phyloP scores from a whole-genome alignment of 192 early-diverging fungal species.

The Phlyctochytrium bullatum region DNA sequence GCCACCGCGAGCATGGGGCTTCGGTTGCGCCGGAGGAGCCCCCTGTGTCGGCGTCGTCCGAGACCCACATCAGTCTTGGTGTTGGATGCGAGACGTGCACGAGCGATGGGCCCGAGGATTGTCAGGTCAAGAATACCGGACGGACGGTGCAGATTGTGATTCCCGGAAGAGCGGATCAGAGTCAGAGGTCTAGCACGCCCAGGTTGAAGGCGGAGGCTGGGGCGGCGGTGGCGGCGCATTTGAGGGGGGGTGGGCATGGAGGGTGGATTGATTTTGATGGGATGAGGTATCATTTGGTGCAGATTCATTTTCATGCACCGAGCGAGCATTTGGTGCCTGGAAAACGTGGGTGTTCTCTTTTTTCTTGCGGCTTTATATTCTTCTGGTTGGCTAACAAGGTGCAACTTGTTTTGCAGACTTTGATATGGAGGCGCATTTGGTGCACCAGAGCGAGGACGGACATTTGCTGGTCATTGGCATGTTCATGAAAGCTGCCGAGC shows the following conservation, averaged over 20 bases:
- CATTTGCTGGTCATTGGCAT: constrained; percentile 19
- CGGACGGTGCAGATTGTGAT: constrained; percentile 22
- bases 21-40: too few relatives aligned
- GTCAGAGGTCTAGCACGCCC: neutral
- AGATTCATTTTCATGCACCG: constrained; percentile 27
- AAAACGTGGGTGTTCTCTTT: too few relatives aligned
- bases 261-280: neutral
- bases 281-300: constrained; percentile 13
- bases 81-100: too few relatives aligned
- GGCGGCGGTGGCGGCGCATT: constrained; percentile 9
- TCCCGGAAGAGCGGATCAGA: too few relatives aligned
- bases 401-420: too few relatives aligned
- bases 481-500: constrained; percentile 13
- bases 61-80: too few relatives aligned
- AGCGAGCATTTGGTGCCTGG: constrained; percentile 14
- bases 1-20: too few relatives aligned
- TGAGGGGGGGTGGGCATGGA: too few relatives aligned
- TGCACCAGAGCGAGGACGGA: constrained; percentile 16
- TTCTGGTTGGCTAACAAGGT: too few relatives aligned
- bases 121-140: constrained; percentile 16
- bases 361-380: too few relatives aligned
- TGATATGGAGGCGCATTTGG: constrained; percentile 24
- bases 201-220: neutral
- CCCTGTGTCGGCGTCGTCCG: too few relatives aligned
- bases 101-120: too few relatives aligned